phyloP scores from a whole-genome alignment of 2,329 filamentous ascomycete genomes.

The Orbilia oligospora region DNA sequence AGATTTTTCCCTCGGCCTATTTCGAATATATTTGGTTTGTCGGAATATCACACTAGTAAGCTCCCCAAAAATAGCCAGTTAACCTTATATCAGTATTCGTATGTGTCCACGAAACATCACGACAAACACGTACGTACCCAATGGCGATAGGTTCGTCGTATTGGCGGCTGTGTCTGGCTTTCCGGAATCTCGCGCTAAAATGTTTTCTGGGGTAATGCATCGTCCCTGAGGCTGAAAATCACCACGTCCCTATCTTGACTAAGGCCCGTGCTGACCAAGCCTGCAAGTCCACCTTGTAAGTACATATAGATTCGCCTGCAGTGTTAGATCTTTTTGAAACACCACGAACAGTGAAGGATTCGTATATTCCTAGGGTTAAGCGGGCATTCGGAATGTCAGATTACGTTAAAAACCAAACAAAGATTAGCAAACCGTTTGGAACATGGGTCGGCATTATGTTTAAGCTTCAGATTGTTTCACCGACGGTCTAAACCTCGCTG shows the following conservation, averaged over 20 bases:
- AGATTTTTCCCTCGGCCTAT: too few species aligned
- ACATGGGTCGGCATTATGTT: background rate
- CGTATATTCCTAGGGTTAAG: background rate
- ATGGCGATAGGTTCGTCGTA: background rate
- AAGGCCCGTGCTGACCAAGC: background rate
- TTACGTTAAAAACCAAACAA: background rate
- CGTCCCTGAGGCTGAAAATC: slow-evolving; percentile 37
- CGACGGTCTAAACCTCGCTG: background rate
- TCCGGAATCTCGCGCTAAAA: background rate
- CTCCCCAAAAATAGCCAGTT: background rate
- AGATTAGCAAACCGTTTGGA: background rate
- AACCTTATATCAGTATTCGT: background rate
- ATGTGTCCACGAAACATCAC: slow-evolving; percentile 1
- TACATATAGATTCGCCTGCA: background rate
- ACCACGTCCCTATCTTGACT: slow-evolving; percentile 6
- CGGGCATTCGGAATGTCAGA: background rate
- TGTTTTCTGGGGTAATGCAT: slow-evolving; percentile 21
- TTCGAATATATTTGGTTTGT: too few species aligned
- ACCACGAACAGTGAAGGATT: slow-evolving; percentile 8
- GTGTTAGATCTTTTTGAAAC: slow-evolving; percentile 16
- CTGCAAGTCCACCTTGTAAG: background rate
- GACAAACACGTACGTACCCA: background rate
- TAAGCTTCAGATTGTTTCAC: background rate
- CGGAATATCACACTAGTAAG: too few species aligned
- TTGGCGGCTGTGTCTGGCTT: slow-evolving; percentile 22